These are phyloP conservation scores for Lepiota venenata DNA, from an alignment of 768 basidiomycete species.

Conservation along the genomic window DNA sequence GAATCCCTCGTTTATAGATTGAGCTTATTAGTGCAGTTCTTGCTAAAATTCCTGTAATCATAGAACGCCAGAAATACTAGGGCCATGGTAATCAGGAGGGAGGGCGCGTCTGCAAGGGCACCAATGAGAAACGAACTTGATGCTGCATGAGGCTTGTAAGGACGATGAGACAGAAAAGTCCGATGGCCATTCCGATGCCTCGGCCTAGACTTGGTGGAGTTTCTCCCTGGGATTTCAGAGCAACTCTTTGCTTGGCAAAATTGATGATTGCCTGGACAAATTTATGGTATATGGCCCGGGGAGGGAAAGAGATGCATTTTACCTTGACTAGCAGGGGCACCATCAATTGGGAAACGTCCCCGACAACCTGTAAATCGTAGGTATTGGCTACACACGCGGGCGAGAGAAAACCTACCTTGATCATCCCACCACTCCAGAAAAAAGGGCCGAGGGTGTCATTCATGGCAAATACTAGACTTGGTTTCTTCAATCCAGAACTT, in stretches of 20 bases:
- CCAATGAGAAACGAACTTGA: slow-evolving; percentile 37
- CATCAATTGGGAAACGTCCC: slow-evolving; percentile 60
- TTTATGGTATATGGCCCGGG: not conserved
- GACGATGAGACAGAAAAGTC: slow-evolving; percentile 47
- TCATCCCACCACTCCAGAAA: slow-evolving; percentile 62
- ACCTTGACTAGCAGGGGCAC: slow-evolving; percentile 61
- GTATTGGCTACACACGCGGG: not conserved
- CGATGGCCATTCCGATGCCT: slow-evolving; percentile 59
- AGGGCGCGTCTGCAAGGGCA: not conserved
- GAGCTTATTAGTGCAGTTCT: slow-evolving; percentile 66
- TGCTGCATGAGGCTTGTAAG: slow-evolving; percentile 56
- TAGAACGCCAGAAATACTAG: slow-evolving; percentile 70
- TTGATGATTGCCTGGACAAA: slow-evolving; percentile 50
- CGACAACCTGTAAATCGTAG: slow-evolving; percentile 41
- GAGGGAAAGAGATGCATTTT: not conserved
- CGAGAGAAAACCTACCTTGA: slow-evolving; percentile 40
- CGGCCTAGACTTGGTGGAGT: slow-evolving; percentile 40
- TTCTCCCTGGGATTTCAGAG: slow-evolving; percentile 32
- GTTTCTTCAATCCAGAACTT: slow-evolving; percentile 37
- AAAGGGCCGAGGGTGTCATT: slow-evolving; percentile 55
- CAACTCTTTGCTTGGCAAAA: slow-evolving; percentile 47
- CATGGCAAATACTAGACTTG: slow-evolving; percentile 57
- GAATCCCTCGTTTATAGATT: slow-evolving; percentile 67
- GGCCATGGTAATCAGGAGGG: slow-evolving; percentile 3
- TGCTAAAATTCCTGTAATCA: slow-evolving; percentile 61